Percentiles rank a stretch among this genome's conserved stretches.
These are phyloP conservation scores for Papiliotrema flavescens DNA, from an alignment of 1,284 basidiomycete genomes.

Conservation along the genomic window DNA sequence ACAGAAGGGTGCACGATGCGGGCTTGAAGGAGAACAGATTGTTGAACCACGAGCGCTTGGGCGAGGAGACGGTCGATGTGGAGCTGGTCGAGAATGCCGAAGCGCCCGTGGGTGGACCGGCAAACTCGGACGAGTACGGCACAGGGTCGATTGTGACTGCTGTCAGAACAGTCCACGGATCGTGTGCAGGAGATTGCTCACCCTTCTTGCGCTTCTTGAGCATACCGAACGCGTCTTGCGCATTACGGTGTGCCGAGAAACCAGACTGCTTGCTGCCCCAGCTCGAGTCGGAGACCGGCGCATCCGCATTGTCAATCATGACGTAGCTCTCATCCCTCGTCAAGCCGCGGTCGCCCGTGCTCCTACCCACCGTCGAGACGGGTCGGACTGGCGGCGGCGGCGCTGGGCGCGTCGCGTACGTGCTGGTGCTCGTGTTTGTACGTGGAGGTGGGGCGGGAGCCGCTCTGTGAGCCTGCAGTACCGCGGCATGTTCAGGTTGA, in stretches of 20 bases:
- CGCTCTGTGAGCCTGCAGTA: constrained; percentile 23
- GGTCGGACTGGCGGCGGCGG: constrained; percentile 16
- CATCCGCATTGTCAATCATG: constrained; percentile 34
- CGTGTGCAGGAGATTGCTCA: background rate
- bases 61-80: constrained; percentile 19
- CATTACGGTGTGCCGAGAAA: constrained; percentile 5
- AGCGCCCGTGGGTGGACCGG: constrained; percentile 14
- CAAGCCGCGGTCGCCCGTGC: constrained; percentile 24
- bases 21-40: constrained; percentile 85
- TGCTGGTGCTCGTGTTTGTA: background rate
- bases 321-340: constrained; percentile 44
- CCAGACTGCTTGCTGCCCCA: constrained; percentile 32
- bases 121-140: constrained; percentile 26
- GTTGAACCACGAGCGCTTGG: constrained; percentile 78
- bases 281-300: constrained; percentile 10
- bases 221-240: constrained; percentile 41
- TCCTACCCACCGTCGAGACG: constrained; percentile 7
- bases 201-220: constrained; percentile 44
- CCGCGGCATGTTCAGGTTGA: constrained; percentile 10
- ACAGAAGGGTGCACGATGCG: constrained; percentile 54
- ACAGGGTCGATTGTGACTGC: constrained; percentile 25
- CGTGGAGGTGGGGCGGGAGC: constrained; percentile 15
- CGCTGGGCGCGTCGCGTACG: constrained; percentile 17
- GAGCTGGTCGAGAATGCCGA: constrained; percentile 17
- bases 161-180: too few species aligned